Evolutionary conservation across 2,329 filamentous ascomycete species (phyloP).

Genomic region (Lachnum nothofagi): DNA sequence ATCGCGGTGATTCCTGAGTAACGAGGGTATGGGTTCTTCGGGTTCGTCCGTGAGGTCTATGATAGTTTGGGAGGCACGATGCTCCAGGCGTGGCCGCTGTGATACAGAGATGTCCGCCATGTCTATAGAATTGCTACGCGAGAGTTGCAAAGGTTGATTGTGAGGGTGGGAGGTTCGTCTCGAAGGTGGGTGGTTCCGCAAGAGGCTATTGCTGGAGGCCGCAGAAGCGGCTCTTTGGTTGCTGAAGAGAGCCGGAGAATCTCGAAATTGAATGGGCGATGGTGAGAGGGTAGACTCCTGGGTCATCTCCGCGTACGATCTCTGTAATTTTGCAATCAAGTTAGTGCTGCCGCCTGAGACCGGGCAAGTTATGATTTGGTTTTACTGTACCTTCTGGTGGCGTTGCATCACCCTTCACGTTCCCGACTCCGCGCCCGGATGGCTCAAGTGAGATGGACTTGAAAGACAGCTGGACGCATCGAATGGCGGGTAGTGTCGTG

Average conservation of each 20-base stretch:
- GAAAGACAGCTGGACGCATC: not conserved
- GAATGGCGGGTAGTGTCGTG: not conserved
- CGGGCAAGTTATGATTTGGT: too few relatives aligned
- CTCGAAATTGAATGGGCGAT: constrained; percentile 23
- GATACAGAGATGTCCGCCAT: constrained; percentile 23
- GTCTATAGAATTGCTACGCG: constrained; percentile 16
- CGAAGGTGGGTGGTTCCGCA: constrained; percentile 5
- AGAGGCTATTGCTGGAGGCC: constrained; percentile 10
- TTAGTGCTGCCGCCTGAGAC: constrained; percentile 17
- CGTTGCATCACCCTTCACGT: too few relatives aligned
- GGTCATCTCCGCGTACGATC: constrained; percentile 29
- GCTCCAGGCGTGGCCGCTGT: constrained; percentile 22
- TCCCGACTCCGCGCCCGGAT: not conserved
- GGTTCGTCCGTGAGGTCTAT: constrained; percentile 32
- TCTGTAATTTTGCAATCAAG: constrained; percentile 17
- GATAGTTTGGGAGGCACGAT: constrained; percentile 27
- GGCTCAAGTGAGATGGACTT: not conserved
- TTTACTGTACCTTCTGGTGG: constrained; percentile 30
- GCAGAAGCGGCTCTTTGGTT: constrained; percentile 7
- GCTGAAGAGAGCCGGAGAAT: constrained; percentile 16
- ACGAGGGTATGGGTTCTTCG: constrained; percentile 19
- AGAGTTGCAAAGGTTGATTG: constrained; percentile 15
- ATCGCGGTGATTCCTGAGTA: not conserved
- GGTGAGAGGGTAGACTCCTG: constrained; percentile 26
- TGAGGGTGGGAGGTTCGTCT: constrained; percentile 28